Percentiles rank a stretch among this genome's conserved stretches.
Evolutionary conservation across 108 stramenopile species (phyloP).

Genomic region (Nitzschia putrida): DNA sequence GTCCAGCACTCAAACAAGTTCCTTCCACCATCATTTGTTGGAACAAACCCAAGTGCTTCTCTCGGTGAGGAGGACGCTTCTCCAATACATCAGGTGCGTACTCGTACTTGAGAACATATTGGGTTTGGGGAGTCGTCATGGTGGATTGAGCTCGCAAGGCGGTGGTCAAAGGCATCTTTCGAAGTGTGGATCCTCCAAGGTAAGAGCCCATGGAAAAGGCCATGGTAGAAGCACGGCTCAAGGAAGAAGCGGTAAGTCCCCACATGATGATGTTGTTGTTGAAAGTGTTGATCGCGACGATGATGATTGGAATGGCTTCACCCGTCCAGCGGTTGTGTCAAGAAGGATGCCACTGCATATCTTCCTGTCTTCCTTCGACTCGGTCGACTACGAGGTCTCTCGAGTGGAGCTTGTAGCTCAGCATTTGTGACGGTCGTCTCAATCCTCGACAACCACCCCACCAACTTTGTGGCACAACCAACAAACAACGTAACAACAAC

Average conservation of each 20-base stretch:
- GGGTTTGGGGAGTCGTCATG: constrained; percentile 12
- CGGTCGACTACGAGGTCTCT: too few relatives aligned
- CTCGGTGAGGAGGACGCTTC: constrained; percentile 77
- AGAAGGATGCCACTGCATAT: too few relatives aligned
- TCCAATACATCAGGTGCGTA: constrained; percentile 87
- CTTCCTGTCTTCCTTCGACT: too few relatives aligned
- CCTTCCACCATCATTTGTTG: constrained; percentile 67
- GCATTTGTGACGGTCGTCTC: too few relatives aligned
- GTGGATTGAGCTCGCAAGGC: constrained; percentile 10
- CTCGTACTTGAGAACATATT: constrained; percentile 60
- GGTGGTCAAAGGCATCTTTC: background rate
- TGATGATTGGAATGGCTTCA: too few relatives aligned
- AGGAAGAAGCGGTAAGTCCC: background rate
- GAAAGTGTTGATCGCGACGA: too few relatives aligned
- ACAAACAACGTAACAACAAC: too few relatives aligned
- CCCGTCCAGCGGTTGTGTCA: too few relatives aligned
- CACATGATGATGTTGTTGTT: background rate
- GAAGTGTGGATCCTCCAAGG: too few relatives aligned
- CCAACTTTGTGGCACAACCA: too few relatives aligned
- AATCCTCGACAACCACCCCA: too few relatives aligned
- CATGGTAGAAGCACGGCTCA: constrained; percentile 1
- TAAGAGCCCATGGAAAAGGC: background rate
- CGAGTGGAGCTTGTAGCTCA: too few relatives aligned
- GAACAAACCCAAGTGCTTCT: constrained; percentile 74
- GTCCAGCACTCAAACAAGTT: constrained; percentile 69